Evolutionary conservation across 768 basidiomycete genomes (phyloP).

Genomic region (Lactarius hatsudake): DNA sequence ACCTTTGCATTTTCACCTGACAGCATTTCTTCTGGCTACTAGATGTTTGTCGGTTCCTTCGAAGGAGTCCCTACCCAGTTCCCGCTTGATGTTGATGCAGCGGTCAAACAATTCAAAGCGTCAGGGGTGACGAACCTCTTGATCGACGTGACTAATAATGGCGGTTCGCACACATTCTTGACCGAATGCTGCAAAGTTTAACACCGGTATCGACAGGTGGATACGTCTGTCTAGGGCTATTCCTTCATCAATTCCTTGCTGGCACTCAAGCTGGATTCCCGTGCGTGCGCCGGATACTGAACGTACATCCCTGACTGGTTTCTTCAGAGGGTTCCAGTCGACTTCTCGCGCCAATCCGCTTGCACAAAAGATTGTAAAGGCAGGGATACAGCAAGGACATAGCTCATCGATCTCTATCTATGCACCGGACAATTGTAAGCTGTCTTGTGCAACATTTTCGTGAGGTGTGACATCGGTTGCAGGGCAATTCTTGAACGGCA

Average conservation of each 20-base stretch:
- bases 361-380: constrained; percentile 56
- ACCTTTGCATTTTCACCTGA: not conserved
- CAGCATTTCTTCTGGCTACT: constrained; percentile 10
- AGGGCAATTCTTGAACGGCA: constrained; percentile 37
- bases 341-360: constrained; percentile 52
- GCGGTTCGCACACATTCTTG: constrained; percentile 40
- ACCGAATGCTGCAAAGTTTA: not conserved
- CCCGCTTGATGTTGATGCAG: constrained; percentile 48
- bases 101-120: constrained; percentile 44
- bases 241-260: constrained; percentile 55
- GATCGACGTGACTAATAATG: constrained; percentile 61
- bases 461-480: not conserved
- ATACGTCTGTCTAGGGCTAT: constrained; percentile 58
- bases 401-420: constrained; percentile 42
- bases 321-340: constrained; percentile 52
- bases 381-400: constrained; percentile 47
- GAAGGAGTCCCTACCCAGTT: constrained; percentile 48
- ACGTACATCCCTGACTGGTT: not conserved
- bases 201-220: constrained; percentile 39
- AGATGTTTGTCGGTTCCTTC: constrained; percentile 66
- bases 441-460: not conserved
- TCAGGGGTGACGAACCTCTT: constrained; percentile 50
- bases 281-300: constrained; percentile 36
- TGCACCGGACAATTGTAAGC: constrained; percentile 51
- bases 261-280: constrained; percentile 51